phyloP scores from a whole-genome alignment of 73 alveolate species.

The Paramecium sexaurelia region DNA sequence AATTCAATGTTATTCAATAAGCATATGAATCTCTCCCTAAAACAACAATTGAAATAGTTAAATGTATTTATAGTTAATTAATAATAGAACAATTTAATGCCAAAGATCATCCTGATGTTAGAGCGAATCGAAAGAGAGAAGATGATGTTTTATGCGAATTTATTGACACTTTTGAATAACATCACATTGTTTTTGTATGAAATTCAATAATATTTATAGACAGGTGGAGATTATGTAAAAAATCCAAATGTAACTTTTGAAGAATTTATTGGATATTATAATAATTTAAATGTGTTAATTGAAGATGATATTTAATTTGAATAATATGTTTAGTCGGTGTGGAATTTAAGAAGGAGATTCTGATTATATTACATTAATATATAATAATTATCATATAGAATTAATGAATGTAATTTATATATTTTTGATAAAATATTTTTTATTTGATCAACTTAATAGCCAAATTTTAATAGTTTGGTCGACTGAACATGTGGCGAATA shows the following conservation, averaged over 20 bases:
- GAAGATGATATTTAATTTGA: conserved; percentile 86
- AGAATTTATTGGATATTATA: conserved; percentile 91
- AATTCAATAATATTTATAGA: conserved; percentile 68
- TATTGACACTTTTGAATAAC: conserved; percentile 85
- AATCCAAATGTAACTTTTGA: conserved; percentile 87
- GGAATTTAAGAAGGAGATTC: conserved; percentile 40
- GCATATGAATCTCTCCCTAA: conserved; percentile 76
- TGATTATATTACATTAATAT: neutral
- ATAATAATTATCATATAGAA: neutral
- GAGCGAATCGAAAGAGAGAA: conserved; percentile 76
- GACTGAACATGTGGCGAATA: conserved; percentile 67
- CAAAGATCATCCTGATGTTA: conserved; percentile 87
- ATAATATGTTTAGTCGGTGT: neutral
- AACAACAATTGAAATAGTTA: conserved; percentile 74
- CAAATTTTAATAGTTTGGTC: conserved; percentile 66
- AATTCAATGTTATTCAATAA: conserved; percentile 68
- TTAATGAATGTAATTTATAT: neutral
- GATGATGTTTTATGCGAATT: conserved; percentile 85
- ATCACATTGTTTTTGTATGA: conserved; percentile 75
- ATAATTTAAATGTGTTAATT: conserved; percentile 85
- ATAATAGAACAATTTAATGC: conserved; percentile 75
- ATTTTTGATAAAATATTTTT: neutral
- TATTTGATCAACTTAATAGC: conserved; percentile 45
- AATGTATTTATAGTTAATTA: conserved; percentile 63
- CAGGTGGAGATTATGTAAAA: conserved; percentile 73